Conservation (phyloP, 2,329 filamentous ascomycete species). For the Bipolaris cookei region DNA sequence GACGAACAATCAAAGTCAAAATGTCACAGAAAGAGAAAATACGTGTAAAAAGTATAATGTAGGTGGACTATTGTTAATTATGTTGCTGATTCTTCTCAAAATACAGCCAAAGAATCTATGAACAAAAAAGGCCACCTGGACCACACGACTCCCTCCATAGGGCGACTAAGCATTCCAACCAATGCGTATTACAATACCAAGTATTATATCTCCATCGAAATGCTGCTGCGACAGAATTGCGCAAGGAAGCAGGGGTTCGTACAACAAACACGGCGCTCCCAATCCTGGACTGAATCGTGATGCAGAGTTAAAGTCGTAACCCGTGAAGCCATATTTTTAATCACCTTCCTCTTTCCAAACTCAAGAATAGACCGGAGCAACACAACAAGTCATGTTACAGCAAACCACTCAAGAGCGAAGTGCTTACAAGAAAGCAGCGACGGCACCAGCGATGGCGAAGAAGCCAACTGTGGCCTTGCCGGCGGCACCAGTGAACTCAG, state of each 20-base stretch:
- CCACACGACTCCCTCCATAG: constrained; percentile 45
- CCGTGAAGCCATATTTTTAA: constrained; percentile 36
- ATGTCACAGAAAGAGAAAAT: background rate
- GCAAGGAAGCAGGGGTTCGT: constrained; percentile 32
- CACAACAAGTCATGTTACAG: constrained; percentile 8
- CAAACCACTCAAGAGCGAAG: constrained; percentile 25
- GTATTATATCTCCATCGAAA: constrained; percentile 45
- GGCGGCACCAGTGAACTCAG: constrained; percentile 59
- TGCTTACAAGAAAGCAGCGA: constrained; percentile 50
- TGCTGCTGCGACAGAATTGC: constrained; percentile 36
- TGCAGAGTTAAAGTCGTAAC: constrained; percentile 41
- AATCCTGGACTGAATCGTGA: constrained; percentile 45
- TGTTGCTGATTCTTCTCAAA: constrained; percentile 33
- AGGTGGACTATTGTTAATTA: constrained; percentile 44
- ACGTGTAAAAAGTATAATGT: constrained; percentile 50
- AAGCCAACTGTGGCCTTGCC: constrained; percentile 60
- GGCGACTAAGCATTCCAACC: constrained; percentile 40
- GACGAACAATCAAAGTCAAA: background rate
- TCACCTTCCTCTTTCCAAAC: constrained; percentile 25
- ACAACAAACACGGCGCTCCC: constrained; percentile 41
- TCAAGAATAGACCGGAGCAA: constrained; percentile 16
- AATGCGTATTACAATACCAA: constrained; percentile 42
- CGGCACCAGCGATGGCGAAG: constrained; percentile 60
- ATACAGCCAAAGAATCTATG: constrained; percentile 34
- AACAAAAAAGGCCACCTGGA: constrained; percentile 45